phyloP scores from a whole-genome alignment of 805 yeast species.

The Saccharomyces mikatae region DNA sequence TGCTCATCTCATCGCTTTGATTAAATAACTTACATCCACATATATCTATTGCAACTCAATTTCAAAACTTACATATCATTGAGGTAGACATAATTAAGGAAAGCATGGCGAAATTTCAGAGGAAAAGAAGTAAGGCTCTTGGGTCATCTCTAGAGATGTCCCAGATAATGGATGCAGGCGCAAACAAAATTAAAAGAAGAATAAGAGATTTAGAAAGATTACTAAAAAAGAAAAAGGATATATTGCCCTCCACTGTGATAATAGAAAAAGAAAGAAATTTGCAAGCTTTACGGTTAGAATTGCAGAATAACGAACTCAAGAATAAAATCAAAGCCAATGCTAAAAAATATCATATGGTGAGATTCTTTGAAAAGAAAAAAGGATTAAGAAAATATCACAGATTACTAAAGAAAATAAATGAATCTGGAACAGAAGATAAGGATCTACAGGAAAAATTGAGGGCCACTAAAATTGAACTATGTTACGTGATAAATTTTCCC shows the following conservation, averaged over 20 bases:
- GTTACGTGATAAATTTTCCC: slow-evolving; percentile 73
- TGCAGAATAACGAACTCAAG: slow-evolving; percentile 39
- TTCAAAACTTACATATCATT: background rate
- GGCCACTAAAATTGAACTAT: slow-evolving; percentile 60
- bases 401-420: slow-evolving; percentile 29
- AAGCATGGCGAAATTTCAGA: slow-evolving; percentile 4
- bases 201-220: slow-evolving; percentile 80
- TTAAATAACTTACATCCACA: background rate
- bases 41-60: background rate
- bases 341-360: slow-evolving; percentile 82
- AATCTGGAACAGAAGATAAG: slow-evolving; percentile 19
- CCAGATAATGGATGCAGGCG: slow-evolving; percentile 31
- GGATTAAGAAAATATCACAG: slow-evolving; percentile 62
- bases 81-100: background rate
- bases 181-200: slow-evolving; percentile 65
- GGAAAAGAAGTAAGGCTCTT: slow-evolving; percentile 10
- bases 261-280: slow-evolving; percentile 70
- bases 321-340: slow-evolving; percentile 45
- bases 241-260: slow-evolving; percentile 54
- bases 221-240: slow-evolving; percentile 44
- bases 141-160: slow-evolving; percentile 32
- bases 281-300: slow-evolving; percentile 53
- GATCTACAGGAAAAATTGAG: slow-evolving; percentile 33
- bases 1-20: slow-evolving; percentile 1
- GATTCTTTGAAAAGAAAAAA: slow-evolving; percentile 85